These are phyloP conservation scores for Cordyceps tenuipes DNA, from an alignment of 2,329 filamentous ascomycete genomes.

Conservation along the genomic window DNA sequence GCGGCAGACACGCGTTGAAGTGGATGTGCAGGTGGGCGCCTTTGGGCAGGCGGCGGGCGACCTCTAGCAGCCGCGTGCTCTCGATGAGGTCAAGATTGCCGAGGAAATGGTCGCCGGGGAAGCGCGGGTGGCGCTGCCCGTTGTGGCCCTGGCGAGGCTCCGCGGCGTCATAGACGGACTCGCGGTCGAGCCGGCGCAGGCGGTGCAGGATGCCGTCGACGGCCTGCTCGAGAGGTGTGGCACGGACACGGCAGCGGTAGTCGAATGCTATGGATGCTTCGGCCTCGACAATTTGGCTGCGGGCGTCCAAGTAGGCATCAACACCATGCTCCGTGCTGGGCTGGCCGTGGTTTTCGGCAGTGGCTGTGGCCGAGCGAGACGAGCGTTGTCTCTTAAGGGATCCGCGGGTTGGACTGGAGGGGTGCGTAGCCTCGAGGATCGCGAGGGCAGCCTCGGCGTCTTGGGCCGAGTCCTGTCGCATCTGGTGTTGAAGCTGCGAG, in stretches of 20 bases:
- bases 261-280: constrained; percentile 26
- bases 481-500: neutral
- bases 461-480: neutral
- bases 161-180: constrained; percentile 27
- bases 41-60: constrained; percentile 57
- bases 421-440: neutral
- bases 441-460: neutral
- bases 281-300: neutral
- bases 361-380: neutral
- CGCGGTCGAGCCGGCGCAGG: constrained; percentile 29
- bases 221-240: constrained; percentile 26
- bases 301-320: neutral
- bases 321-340: neutral
- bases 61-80: constrained; percentile 46
- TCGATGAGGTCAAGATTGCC: constrained; percentile 46
- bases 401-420: neutral
- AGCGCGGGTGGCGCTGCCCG: constrained; percentile 37
- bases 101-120: constrained; percentile 50
- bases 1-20: constrained; percentile 65
- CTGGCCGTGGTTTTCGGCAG: neutral
- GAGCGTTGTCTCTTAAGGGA: constrained; percentile 8
- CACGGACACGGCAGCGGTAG: constrained; percentile 23
- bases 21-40: constrained; percentile 67
- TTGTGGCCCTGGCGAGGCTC: constrained; percentile 27
- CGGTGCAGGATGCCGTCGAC: constrained; percentile 33